A percentile compares a stretch with the other conserved stretches of the same genome.
Conservation (phyloP, 2,329 filamentous ascomycete genomes). For the Fusarium sp. region DNA sequence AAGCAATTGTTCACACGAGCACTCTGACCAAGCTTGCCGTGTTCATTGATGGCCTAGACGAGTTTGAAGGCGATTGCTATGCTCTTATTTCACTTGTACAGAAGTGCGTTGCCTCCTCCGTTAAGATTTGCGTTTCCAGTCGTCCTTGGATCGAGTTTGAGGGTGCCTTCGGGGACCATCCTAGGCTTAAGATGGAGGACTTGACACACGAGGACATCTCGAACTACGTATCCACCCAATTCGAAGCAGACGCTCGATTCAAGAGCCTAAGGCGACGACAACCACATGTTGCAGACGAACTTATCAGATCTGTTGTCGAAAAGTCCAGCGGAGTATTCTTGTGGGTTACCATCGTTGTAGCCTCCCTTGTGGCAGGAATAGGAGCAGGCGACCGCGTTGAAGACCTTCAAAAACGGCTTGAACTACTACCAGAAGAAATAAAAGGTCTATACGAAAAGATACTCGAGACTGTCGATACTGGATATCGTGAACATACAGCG, state of each 20-base stretch:
- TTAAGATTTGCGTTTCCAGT: conserved; percentile 15
- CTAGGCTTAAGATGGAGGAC: not conserved
- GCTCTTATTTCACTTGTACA: not conserved
- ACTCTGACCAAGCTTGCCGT: not conserved
- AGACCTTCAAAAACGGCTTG: not conserved
- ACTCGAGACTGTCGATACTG: not conserved
- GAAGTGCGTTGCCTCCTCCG: not conserved
- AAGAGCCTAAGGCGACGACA: not conserved
- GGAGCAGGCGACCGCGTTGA: not conserved
- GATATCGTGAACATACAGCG: conserved; percentile 6
- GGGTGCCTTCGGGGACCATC: not conserved
- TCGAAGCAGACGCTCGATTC: not conserved
- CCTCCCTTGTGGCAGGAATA: conserved; percentile 6
- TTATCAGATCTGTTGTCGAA: not conserved
- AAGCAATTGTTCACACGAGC: not conserved
- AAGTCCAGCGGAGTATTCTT: conserved; percentile 8
- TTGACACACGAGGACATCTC: conserved; percentile 10
- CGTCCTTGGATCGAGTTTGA: conserved; percentile 25
- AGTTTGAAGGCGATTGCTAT: conserved; percentile 9
- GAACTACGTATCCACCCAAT: not conserved
- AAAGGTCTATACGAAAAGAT: not conserved
- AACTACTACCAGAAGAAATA: not conserved
- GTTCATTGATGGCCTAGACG: conserved; percentile 22
- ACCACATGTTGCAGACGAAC: fast-evolving
- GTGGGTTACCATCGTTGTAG: conserved; percentile 21